Percentiles rank a stretch among this genome's conserved stretches.
These are phyloP conservation scores for Skeletonema menzelii DNA, from an alignment of 108 stramenopile species.

Conservation along the genomic window DNA sequence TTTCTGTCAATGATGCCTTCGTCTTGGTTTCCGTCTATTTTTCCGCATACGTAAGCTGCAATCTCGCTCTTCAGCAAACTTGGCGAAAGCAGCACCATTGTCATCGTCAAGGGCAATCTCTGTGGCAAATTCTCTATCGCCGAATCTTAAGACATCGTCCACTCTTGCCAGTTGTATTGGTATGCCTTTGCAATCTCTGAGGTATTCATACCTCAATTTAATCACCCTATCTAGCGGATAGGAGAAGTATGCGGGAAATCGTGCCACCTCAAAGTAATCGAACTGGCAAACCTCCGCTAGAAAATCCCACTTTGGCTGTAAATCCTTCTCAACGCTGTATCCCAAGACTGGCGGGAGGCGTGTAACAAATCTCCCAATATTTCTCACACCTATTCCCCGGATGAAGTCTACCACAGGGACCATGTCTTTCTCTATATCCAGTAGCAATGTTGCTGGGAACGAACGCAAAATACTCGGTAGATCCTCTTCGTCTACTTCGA, in stretches of 20 bases:
- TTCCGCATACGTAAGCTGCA: conserved; percentile 17
- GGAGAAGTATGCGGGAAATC: conserved; percentile 83
- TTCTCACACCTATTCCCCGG: conserved; percentile 55
- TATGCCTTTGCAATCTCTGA: conserved; percentile 54
- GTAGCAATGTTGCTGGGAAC: conserved; percentile 64
- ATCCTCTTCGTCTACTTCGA: conserved; percentile 59
- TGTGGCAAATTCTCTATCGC: conserved; percentile 75
- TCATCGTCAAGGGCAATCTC: conserved; percentile 65
- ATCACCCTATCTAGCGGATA: conserved; percentile 80
- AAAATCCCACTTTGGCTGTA: conserved; percentile 81
- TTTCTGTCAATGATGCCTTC: conserved; percentile 8
- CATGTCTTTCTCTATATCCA: conserved; percentile 63
- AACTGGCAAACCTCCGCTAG: conserved; percentile 55
- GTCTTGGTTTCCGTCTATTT: conserved; percentile 23
- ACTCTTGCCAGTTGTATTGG: conserved; percentile 55
- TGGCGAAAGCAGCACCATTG: conserved; percentile 52
- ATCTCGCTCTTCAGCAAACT: conserved; percentile 39
- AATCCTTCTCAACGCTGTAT: conserved; percentile 72
- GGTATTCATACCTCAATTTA: conserved; percentile 69
- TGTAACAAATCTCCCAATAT: conserved; percentile 74
- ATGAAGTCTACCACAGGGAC: conserved; percentile 67
- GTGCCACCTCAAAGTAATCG: conserved; percentile 62
- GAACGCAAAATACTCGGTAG: conserved; percentile 64
- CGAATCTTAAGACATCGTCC: conserved; percentile 70
- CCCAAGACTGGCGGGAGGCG: conserved; percentile 74